A percentile compares a stretch with the other conserved stretches of the same genome.
Conservation (phyloP, 352 stramenopile species). For the Pythium angustatum region DNA sequence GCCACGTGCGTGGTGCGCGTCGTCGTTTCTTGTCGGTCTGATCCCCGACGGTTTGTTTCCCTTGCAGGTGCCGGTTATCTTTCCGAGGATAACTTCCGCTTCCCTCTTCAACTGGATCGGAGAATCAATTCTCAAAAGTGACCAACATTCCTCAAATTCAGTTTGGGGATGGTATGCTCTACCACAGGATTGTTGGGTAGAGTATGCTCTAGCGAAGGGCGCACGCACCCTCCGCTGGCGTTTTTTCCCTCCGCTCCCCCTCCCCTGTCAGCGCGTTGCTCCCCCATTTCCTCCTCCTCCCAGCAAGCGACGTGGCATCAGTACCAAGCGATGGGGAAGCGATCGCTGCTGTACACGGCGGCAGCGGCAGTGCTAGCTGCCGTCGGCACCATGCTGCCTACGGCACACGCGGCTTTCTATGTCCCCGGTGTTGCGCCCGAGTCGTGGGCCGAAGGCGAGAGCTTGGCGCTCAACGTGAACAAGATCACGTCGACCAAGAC, state of each 20-base stretch:
- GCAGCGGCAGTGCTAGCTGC: conserved; percentile 12
- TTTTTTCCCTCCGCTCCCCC: background rate
- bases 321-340: conserved; percentile 11
- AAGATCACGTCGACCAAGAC: conserved; percentile 98
- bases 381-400: conserved; percentile 1
- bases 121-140: background rate
- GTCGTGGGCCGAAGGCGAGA: conserved; percentile 80
- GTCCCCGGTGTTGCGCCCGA: conserved; percentile 84
- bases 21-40: background rate
- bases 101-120: conserved; percentile 19
- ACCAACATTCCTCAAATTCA: conserved; percentile 13
- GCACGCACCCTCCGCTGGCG: background rate
- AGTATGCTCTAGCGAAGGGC: background rate
- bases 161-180: background rate
- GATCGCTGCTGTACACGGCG: conserved; percentile 20
- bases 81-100: background rate
- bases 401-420: conserved; percentile 72
- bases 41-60: conserved; percentile 1
- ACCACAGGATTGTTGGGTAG: conserved; percentile 6
- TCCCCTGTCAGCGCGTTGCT: background rate
- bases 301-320: conserved; percentile 15
- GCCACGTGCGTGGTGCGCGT: background rate
- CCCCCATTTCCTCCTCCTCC: conserved; percentile 3
- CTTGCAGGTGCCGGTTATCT: background rate
- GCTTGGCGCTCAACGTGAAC: conserved; percentile 95